Percentiles rank a stretch among this genome's conserved stretches.
These are phyloP conservation scores for Penicillium verrucosum DNA, from an alignment of 2,329 filamentous ascomycete genomes.

Conservation along the genomic window DNA sequence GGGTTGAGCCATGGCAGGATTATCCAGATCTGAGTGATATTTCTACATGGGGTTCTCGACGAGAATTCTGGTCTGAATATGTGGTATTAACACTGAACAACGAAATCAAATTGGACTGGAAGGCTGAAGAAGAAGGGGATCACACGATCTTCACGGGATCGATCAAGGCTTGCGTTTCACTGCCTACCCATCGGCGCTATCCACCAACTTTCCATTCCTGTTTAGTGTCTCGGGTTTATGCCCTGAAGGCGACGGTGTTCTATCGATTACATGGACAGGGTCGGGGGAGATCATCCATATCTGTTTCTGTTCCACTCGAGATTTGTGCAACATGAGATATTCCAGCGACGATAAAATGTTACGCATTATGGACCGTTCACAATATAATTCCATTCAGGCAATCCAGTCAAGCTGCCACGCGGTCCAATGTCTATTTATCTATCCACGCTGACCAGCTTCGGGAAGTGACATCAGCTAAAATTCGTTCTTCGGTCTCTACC, in stretches of 20 bases:
- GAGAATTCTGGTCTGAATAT: constrained; percentile 6
- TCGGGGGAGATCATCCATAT: background rate
- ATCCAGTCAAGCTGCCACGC: background rate
- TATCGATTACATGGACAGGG: background rate
- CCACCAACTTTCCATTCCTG: constrained; percentile 18
- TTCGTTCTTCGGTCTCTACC: too few relatives aligned
- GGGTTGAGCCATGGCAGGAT: constrained; percentile 10
- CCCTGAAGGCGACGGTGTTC: constrained; percentile 5
- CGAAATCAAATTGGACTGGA: background rate
- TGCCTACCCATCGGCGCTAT: constrained; percentile 1
- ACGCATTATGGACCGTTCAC: background rate
- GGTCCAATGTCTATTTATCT: too few relatives aligned
- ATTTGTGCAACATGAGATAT: background rate
- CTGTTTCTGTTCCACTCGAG: background rate
- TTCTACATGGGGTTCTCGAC: constrained; percentile 7
- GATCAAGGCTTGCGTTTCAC: background rate
- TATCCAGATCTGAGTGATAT: constrained; percentile 11
- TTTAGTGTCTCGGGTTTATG: constrained; percentile 17
- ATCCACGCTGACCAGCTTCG: too few relatives aligned
- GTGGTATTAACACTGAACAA: background rate
- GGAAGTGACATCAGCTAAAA: too few relatives aligned
- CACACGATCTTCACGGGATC: constrained; percentile 1
- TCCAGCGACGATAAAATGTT: too few relatives aligned
- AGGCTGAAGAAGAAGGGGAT: background rate
- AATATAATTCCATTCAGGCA: background rate